Percentiles rank a stretch among this genome's conserved stretches.
Evolutionary conservation across 2,329 filamentous ascomycete species (phyloP).

Genomic region (Emydomyces testavorans): DNA sequence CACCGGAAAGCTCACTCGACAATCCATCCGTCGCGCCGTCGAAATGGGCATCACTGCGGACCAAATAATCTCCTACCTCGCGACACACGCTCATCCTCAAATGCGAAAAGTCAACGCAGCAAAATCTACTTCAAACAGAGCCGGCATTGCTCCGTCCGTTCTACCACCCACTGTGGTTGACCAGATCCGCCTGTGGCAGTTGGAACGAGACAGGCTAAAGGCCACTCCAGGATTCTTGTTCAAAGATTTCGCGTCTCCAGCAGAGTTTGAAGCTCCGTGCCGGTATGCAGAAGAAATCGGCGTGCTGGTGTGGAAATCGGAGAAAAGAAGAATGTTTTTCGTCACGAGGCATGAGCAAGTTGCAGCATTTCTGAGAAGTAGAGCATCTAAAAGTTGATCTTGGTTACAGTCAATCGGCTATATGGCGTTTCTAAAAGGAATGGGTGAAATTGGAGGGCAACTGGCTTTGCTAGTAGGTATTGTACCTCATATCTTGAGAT

Average conservation of each 20-base stretch:
- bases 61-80: slow-evolving; percentile 89
- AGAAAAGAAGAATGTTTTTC: slow-evolving; percentile 74
- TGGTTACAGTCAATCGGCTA: not conserved
- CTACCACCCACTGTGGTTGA: slow-evolving; percentile 93
- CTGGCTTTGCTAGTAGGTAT: not conserved
- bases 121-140: slow-evolving; percentile 31
- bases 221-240: slow-evolving; percentile 75
- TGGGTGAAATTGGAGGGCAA: not conserved
- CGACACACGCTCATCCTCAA: slow-evolving; percentile 86
- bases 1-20: slow-evolving; percentile 77
- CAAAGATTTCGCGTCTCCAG: slow-evolving; percentile 68
- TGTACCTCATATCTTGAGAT: not conserved
- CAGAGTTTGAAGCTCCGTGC: slow-evolving; percentile 45
- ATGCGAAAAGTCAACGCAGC: slow-evolving; percentile 54
- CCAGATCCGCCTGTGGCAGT: slow-evolving; percentile 94
- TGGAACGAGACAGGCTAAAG: slow-evolving; percentile 90
- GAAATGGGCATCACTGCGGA: slow-evolving; percentile 83
- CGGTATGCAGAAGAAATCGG: slow-evolving; percentile 77
- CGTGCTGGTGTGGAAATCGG: slow-evolving; percentile 76
- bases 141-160: slow-evolving; percentile 45
- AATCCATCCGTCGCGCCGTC: slow-evolving; percentile 78
- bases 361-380: slow-evolving; percentile 60
- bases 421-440: not conserved
- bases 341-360: slow-evolving; percentile 86
- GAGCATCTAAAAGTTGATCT: slow-evolving; percentile 38